Conservation (phyloP, 768 basidiomycete species). For the Calocera cornea region DNA sequence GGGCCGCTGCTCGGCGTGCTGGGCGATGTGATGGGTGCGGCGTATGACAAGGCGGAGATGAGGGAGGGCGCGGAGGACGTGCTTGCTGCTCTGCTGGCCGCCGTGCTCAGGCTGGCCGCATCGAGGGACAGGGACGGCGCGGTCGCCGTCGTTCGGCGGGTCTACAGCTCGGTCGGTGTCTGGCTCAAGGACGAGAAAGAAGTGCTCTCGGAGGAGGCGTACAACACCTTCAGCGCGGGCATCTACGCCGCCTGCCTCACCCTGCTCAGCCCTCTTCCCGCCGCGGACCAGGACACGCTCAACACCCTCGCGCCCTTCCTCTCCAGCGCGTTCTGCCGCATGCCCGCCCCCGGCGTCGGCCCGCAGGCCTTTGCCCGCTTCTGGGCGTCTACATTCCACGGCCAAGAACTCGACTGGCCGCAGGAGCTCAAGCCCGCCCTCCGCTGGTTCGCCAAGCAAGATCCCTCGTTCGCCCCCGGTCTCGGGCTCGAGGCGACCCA, state of each 20-base stretch:
- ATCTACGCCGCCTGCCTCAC: neutral
- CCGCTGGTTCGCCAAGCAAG: neutral
- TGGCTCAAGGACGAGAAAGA: neutral
- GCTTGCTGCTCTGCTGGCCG: neutral
- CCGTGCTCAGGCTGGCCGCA: neutral
- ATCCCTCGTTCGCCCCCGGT: neutral
- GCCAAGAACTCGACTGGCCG: neutral
- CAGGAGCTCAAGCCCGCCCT: constrained; percentile 1
- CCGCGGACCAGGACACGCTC: neutral
- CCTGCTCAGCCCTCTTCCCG: neutral
- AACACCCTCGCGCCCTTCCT: neutral
- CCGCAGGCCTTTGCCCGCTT: neutral
- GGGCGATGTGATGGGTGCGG: neutral
- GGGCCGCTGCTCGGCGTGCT: neutral
- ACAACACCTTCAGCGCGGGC: neutral
- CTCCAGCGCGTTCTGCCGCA: neutral
- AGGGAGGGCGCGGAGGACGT: neutral
- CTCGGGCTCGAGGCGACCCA: neutral
- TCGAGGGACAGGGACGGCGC: neutral
- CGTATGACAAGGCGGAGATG: neutral
- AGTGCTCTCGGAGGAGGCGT: neutral
- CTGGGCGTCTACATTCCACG: neutral
- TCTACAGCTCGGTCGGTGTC: neutral
- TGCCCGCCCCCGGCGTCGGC: neutral
- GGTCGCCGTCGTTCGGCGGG: neutral